These are phyloP conservation scores for Diaporthe citri DNA, from an alignment of 2,329 filamentous ascomycete species.

Conservation along the genomic window DNA sequence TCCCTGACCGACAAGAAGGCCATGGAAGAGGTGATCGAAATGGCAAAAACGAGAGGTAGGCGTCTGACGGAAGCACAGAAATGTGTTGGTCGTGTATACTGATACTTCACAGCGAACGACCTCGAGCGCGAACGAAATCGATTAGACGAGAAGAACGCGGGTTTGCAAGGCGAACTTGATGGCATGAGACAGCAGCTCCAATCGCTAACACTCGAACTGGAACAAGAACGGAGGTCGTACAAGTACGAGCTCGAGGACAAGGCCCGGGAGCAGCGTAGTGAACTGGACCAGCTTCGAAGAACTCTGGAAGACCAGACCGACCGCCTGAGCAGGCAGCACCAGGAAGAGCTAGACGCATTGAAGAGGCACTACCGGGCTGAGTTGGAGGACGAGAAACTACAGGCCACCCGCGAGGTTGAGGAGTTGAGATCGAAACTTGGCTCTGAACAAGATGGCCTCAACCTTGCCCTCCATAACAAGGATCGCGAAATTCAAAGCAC, in stretches of 20 bases:
- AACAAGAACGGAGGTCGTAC: slow-evolving; percentile 58
- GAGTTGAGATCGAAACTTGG: slow-evolving; percentile 69
- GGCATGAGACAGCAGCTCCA: slow-evolving; percentile 60
- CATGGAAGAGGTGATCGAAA: slow-evolving; percentile 79
- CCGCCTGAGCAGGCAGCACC: slow-evolving; percentile 70
- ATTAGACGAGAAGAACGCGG: slow-evolving; percentile 60
- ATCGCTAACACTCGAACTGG: slow-evolving; percentile 56
- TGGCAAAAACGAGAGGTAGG: slow-evolving; percentile 82
- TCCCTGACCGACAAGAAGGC: slow-evolving; percentile 76
- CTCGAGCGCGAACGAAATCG: slow-evolving; percentile 62
- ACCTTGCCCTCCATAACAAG: slow-evolving; percentile 61
- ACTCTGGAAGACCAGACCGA: slow-evolving; percentile 68
- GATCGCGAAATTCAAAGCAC: slow-evolving; percentile 67
- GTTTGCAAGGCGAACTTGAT: slow-evolving; percentile 75
- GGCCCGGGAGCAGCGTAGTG: slow-evolving; percentile 65
- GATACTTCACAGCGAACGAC: slow-evolving; percentile 55
- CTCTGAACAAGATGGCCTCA: slow-evolving; percentile 65
- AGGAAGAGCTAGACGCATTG: slow-evolving; percentile 75
- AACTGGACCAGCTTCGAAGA: slow-evolving; percentile 66
- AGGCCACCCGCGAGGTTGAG: slow-evolving; percentile 68
- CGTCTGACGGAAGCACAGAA: slow-evolving; percentile 35
- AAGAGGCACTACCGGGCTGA: slow-evolving; percentile 73
- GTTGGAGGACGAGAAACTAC: slow-evolving; percentile 73
- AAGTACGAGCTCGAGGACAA: slow-evolving; percentile 68
- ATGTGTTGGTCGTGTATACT: slow-evolving; percentile 36